phyloP scores from a whole-genome alignment of 2,329 filamentous ascomycete genomes.

The Byssoonygena ceratinophila region DNA sequence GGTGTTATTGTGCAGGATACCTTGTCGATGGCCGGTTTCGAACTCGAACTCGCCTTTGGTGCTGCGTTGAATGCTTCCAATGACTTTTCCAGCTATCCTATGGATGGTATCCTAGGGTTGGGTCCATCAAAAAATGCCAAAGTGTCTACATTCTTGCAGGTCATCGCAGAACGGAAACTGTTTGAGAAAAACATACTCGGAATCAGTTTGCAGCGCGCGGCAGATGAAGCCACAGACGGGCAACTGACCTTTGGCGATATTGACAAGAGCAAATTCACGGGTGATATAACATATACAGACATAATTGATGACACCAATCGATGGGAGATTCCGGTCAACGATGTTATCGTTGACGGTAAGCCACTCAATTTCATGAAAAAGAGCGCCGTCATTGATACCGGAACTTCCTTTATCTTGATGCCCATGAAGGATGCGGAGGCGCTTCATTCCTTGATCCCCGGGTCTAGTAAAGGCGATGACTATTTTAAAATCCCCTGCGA shows the following conservation, averaged over 20 bases:
- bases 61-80: conserved; percentile 59
- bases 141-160: conserved; percentile 53
- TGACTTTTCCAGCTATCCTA: conserved; percentile 67
- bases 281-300: conserved; percentile 56
- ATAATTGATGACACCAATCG: conserved; percentile 45
- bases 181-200: conserved; percentile 59
- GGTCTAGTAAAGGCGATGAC: conserved; percentile 46
- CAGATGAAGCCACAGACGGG: conserved; percentile 58
- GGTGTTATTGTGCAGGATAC: conserved; percentile 58
- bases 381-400: conserved; percentile 69
- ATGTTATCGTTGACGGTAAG: conserved; percentile 52
- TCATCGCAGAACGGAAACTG: conserved; percentile 46
- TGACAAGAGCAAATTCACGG: conserved; percentile 56
- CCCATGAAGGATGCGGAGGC: conserved; percentile 55
- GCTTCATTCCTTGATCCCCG: conserved; percentile 58
- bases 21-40: conserved; percentile 54
- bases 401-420: conserved; percentile 68
- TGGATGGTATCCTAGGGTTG: conserved; percentile 78
- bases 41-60: conserved; percentile 53
- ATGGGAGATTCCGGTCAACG: conserved; percentile 64
- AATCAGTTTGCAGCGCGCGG: conserved; percentile 57
- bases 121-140: conserved; percentile 50
- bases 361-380: conserved; percentile 44
- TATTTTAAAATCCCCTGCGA: conserved; percentile 66
- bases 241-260: conserved; percentile 66